Base-by-base conservation (phyloP, 495 filamentous ascomycete genomes). In the Penicillium simplicissimum region DNA sequence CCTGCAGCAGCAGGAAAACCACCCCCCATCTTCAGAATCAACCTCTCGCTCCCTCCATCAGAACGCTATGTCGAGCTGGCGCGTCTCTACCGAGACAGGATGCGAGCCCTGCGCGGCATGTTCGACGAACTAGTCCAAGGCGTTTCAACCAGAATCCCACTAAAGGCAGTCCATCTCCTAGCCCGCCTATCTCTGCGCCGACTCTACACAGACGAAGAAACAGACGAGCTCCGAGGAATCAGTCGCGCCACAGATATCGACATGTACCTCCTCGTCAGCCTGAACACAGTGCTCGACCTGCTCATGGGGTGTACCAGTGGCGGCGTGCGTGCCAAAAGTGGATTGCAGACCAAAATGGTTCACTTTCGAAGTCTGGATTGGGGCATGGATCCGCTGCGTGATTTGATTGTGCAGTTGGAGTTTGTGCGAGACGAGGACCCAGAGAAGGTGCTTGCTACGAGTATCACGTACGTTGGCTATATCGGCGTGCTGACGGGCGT, bases 351-450 rank as follows among this genome's bases (percentile, higher is more conserved):
- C 0, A 72, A 63, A 49, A 83, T 88, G 78, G 61, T 88, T 61
- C 87, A 89, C 70, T 90, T 89, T 63, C 74, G 87, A 9, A 88
- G 85, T 3, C 69, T 90, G 51, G 87, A 90, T 64, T 90, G 87
- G 87, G 82, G 76, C 0, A 89, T 90, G 87, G 80, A 87, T 60
- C 65, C 69, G 13, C 69, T 89, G 33, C 77, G 87, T 19, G 70
- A 78, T 21, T 59, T 88, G 34, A 68, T 88, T 33, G 83, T 89
- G 6, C 78, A 82, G 40, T 72, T 89, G 34, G 85, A 90, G 48
- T 89, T 81, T 66, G 73, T 84, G 19, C 58, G 70, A 3, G 65
- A 70, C 10, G 59, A 63, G 0, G 60, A 72, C 1, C 64, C 57
- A 1, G 62, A 71, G 31, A 71, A 72, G 15, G 78, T 87, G 17